Evolutionary conservation across 495 filamentous ascomycete genomes (phyloP), one percentile per base, ranked within the genome.

Genomic region (Neurospora sp.): DNA sequence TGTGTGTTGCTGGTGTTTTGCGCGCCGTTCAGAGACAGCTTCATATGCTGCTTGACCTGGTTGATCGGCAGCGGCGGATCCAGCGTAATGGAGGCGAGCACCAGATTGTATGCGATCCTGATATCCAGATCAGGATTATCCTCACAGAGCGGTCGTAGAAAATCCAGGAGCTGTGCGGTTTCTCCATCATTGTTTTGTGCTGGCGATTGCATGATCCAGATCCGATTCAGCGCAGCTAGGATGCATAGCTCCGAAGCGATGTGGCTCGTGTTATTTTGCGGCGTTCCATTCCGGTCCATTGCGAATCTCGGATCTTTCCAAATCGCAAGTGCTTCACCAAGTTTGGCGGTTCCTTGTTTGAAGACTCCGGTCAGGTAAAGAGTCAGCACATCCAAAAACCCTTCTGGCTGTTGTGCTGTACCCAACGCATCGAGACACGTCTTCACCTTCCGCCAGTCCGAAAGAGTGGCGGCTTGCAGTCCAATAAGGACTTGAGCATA

Each of bases 171-270:
- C 7, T 83, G 79, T 5, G 82, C 89, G 83, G 70, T 89, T 73
- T 69, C 80, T 38, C 78, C 83, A 7, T 83, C 82, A 72, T 87
- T 80, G 46, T 83, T 83, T 37, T 90, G 87, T 0, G 80, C 74
- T 9, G 88, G 87, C 44, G 90, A 83, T 66, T 94, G 92, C 75
- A 97, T 84, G 72, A 98, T 96, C 79, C 94, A 90, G 37, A 97
- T 82, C 31, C 87, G 87, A 81, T 97, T 98, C 73, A 99, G 87
- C 5, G 89, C 84, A 5, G 93, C 92, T 12, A 98, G 87, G 69
- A 97, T 88, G 10, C 90, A 84, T 23, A 96, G 83, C 74, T 97
- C 93, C 4, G 88, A 86, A 69, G 87, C 86, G n/a, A 90, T 83
- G 42, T 90, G 87, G 71, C 87, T 83, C n/a, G 72, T 72, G 44